Evolutionary conservation across 805 yeast species (phyloP).

Genomic region (Scheffersomyces amazonensis): DNA sequence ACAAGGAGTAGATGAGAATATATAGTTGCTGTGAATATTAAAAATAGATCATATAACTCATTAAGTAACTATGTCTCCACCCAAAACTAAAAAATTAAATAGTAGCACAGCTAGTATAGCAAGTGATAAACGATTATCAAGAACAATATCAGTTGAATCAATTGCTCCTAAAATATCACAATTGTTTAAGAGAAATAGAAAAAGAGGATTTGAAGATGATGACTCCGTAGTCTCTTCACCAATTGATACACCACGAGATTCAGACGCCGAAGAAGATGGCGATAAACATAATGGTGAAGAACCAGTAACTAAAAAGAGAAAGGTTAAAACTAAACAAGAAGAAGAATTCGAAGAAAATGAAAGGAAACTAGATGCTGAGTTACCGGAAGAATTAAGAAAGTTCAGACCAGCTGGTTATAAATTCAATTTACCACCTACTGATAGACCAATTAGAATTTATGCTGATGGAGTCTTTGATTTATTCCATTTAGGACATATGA

Average conservation of each 20-base stretch:
- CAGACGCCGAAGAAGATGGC: conserved; percentile 16
- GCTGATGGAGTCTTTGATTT: conserved; percentile 98
- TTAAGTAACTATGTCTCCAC: too few species aligned
- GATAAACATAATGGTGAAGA: neutral
- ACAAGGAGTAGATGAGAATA: too few species aligned
- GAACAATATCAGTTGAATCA: conserved; percentile 39
- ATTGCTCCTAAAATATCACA: conserved; percentile 36
- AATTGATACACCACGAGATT: conserved; percentile 11
- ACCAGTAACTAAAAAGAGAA: conserved; percentile 16
- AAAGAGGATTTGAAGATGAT: conserved; percentile 13
- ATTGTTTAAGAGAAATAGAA: conserved; percentile 26
- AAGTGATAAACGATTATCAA: conserved; percentile 14
- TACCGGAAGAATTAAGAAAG: conserved; percentile 70
- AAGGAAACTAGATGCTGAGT: conserved; percentile 53
- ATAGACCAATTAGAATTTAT: conserved; percentile 86
- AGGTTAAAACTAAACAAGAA: conserved; percentile 21
- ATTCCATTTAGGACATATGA: conserved; percentile 97
- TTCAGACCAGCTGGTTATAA: conserved; percentile 77
- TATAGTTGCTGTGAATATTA: too few species aligned
- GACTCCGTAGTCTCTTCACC: conserved; percentile 14
- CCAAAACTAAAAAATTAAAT: neutral
- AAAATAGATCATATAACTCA: too few species aligned
- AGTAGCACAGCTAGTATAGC: neutral
- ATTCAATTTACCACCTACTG: conserved; percentile 79
- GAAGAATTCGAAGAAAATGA: conserved; percentile 47